Percentiles rank a stretch among this genome's conserved stretches.
Conservation (phyloP, 768 basidiomycete species). For the Boletus fagicola region DNA sequence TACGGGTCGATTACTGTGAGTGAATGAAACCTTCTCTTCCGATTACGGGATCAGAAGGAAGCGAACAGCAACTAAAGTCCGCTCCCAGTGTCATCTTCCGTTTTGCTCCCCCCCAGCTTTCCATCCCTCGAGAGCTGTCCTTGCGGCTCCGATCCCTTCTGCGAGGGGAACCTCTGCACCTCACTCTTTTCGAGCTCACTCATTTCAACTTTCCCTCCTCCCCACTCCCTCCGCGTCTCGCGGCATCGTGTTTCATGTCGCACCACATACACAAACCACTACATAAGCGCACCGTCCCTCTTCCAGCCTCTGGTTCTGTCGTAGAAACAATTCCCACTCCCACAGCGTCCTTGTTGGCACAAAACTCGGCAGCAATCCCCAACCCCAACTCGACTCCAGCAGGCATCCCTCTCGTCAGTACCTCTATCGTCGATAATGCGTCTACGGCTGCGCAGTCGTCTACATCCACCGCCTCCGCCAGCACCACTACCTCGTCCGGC, state of each 20-base stretch:
- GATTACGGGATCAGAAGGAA: constrained; percentile 16
- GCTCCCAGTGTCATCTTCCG: constrained; percentile 1
- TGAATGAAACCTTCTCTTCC: neutral
- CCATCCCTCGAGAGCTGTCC: neutral
- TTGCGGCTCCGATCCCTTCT: constrained; percentile 20
- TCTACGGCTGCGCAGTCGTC: constrained; percentile 9
- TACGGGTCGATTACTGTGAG: constrained; percentile 14
- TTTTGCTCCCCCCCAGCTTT: neutral
- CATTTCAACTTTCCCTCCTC: neutral
- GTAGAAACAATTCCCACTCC: constrained; percentile 25
- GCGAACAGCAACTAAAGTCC: constrained; percentile 19
- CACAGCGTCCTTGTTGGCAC: constrained; percentile 24
- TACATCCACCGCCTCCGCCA: constrained; percentile 4
- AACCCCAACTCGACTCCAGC: neutral
- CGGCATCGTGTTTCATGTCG: constrained; percentile 17
- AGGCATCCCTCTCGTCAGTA: constrained; percentile 17
- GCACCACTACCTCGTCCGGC: constrained; percentile 12
- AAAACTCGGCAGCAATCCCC: constrained; percentile 14
- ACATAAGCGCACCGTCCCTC: constrained; percentile 15
- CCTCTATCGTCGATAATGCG: neutral
- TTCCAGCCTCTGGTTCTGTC: constrained; percentile 25
- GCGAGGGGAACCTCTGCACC: constrained; percentile 17
- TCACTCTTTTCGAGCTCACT: constrained; percentile 20
- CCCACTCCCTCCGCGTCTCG: neutral
- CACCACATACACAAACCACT: constrained; percentile 1